Evolutionary conservation across 78 protist genomes (phyloP).

Genomic region (Bigelowiella natans): DNA sequence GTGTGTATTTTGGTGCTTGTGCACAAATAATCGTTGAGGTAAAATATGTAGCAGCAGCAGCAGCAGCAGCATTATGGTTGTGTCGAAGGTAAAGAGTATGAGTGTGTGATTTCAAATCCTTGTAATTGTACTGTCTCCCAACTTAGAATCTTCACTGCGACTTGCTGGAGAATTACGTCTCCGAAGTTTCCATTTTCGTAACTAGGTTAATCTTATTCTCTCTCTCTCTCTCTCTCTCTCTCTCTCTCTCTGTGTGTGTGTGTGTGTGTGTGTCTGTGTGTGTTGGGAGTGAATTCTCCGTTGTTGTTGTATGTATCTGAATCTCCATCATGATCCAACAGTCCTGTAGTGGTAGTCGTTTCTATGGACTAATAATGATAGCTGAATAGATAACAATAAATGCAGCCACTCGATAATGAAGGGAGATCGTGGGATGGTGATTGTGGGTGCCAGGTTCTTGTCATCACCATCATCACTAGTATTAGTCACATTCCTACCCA

Average conservation of each 20-base stretch:
- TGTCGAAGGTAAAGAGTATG: too few relatives aligned
- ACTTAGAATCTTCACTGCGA: not conserved
- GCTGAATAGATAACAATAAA: too few relatives aligned
- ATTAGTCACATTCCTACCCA: not conserved
- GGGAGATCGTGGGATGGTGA: not conserved
- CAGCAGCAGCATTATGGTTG: too few relatives aligned
- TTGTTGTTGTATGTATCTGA: too few relatives aligned
- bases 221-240: too few relatives aligned
- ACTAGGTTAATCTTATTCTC: not conserved
- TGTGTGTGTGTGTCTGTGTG: not conserved
- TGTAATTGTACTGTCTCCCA: too few relatives aligned
- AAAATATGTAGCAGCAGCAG: too few relatives aligned
- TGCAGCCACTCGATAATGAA: not conserved
- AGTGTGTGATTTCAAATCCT: too few relatives aligned
- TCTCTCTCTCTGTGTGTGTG: not conserved
- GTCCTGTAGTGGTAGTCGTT: not conserved
- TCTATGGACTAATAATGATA: too few relatives aligned
- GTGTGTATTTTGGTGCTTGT: too few relatives aligned
- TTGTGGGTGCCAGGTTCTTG: not conserved
- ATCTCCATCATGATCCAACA: not conserved
- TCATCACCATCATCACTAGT: not conserved
- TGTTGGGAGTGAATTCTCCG: not conserved
- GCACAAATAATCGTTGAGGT: too few relatives aligned
- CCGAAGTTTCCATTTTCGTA: not conserved
- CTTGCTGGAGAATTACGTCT: not conserved